Evolutionary conservation across 2,329 filamentous ascomycete species (phyloP).

Genomic region (Pyrenochaeta sp.): DNA sequence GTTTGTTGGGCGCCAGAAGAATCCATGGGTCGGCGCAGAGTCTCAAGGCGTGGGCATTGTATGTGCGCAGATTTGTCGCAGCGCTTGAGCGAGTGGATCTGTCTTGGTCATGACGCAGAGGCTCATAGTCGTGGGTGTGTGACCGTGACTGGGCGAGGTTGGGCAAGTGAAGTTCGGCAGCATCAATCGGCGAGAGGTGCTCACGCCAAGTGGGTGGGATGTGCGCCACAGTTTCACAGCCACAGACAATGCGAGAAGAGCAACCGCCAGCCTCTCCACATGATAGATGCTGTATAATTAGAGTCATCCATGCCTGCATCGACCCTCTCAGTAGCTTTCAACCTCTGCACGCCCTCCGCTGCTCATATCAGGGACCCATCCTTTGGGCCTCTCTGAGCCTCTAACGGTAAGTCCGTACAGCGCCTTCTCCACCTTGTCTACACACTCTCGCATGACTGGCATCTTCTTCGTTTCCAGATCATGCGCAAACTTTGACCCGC

Average conservation of each 20-base stretch:
- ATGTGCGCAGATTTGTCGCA: slow-evolving; percentile 31
- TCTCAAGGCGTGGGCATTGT: slow-evolving; percentile 41
- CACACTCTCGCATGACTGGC: slow-evolving; percentile 84
- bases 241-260: slow-evolving; percentile 8
- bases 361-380: slow-evolving; percentile 85
- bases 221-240: slow-evolving; percentile 15
- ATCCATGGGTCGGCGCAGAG: slow-evolving; percentile 25
- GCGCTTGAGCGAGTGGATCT: slow-evolving; percentile 29
- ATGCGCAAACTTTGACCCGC: slow-evolving; percentile 62
- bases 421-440: slow-evolving; percentile 91
- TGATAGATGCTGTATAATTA: neutral
- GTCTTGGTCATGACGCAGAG: slow-evolving; percentile 31
- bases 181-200: slow-evolving; percentile 20
- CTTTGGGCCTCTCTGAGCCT: slow-evolving; percentile 86
- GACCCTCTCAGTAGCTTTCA: slow-evolving; percentile 46
- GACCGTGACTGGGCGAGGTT: slow-evolving; percentile 17
- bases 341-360: slow-evolving; percentile 52
- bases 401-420: slow-evolving; percentile 88
- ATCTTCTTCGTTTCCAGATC: slow-evolving; percentile 78
- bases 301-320: neutral
- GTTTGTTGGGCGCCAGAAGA: slow-evolving; percentile 37
- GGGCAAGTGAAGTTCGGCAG: slow-evolving; percentile 25
- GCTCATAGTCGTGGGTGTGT: slow-evolving; percentile 20
- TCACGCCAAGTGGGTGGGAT: slow-evolving; percentile 20
- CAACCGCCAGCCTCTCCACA: neutral